Percentiles rank a stretch among this genome's conserved stretches.
Conservation (phyloP, 495 filamentous ascomycete species). For the Lasiosphaeria miniovina region DNA sequence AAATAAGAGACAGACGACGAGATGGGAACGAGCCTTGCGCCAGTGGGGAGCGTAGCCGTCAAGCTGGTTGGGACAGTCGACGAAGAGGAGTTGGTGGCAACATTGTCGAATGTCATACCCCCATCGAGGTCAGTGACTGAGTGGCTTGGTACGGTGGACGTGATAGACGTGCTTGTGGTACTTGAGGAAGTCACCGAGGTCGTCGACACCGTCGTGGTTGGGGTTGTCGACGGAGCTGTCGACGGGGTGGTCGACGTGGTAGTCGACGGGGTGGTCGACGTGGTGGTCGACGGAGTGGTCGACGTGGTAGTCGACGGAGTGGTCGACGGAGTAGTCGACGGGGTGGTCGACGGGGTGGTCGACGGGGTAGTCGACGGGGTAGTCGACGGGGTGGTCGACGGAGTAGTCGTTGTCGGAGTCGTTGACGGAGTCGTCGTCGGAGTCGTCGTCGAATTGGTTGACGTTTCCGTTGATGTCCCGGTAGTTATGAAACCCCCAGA, state of each 20-base stretch:
- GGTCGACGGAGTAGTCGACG: neutral
- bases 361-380: neutral
- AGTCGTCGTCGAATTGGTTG: neutral
- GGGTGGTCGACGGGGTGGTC: neutral
- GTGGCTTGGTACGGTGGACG: neutral
- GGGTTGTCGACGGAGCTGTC: neutral
- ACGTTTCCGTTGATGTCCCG: too few species aligned
- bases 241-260: neutral
- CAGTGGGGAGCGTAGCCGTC: conserved; percentile 8
- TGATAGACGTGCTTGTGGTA: too few species aligned
- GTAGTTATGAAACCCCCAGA: too few species aligned
- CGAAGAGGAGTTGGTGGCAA: conserved; percentile 1
- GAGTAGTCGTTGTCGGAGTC: neutral
- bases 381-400: too few species aligned
- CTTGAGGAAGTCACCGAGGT: too few species aligned
- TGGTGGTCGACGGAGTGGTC: neutral
- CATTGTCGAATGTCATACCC: neutral
- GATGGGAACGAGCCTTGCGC: conserved; percentile 7
- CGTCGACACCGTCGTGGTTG: neutral
- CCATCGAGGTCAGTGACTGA: neutral
- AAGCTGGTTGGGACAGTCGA: neutral
- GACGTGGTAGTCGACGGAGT: too few species aligned
- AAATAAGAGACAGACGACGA: conserved; percentile 12
- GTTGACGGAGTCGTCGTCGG: neutral
- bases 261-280: neutral